Evolutionary conservation across 805 yeast genomes (phyloP), one percentile per base, ranked within the genome.

Genomic region (Candida jianshihensis): DNA sequence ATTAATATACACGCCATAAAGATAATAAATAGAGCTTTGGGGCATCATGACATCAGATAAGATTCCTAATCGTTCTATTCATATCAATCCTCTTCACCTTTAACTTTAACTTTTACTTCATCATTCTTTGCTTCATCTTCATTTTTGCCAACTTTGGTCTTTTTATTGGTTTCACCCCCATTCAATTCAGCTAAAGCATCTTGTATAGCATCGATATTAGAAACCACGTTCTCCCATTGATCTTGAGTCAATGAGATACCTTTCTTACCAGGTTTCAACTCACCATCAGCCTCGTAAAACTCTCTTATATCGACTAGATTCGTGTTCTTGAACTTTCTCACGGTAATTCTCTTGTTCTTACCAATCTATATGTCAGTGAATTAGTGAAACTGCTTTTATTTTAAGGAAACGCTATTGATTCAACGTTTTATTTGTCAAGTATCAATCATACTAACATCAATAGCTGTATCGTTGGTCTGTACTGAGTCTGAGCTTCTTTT

Each of bases 241-340:
- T 69, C 81, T 43, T 64, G 70, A 1, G 80, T 73, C 19, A 79
- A 54, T 2, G 84, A 66, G 16, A 79, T 75, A 0, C 85, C 84
- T 59, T 89, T 89, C 52, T 77, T 81, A 1, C 95, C 95, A 0
- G 97, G 97, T 41, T 70, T 70, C 63, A 70, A 66, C 41, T 77
- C 80, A 6, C 81, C 81, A 9, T 64, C 61, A n/a, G 66, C 74
- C 35, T 66, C 67, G 57, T 86, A 89, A 61, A 67, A 87, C 55
- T 89, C 96, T 40, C 97, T 71, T 36, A 89, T 83, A 50, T 89
- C 96, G 12, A 90, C 75, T 45, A 88, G 61, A 24, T 72, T 73
- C 38, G 64, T 62, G 35, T 78, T 78, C 37, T 82, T 78, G 65
- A 76, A 89, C 46, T 71, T 73, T 39, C 87, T 70, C 14, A 90